Percentiles rank a stretch among this genome's conserved stretches.
phyloP scores from a whole-genome alignment of 225 moss, liverwort and hornwort species.

The Antitrichia curtipendula region DNA sequence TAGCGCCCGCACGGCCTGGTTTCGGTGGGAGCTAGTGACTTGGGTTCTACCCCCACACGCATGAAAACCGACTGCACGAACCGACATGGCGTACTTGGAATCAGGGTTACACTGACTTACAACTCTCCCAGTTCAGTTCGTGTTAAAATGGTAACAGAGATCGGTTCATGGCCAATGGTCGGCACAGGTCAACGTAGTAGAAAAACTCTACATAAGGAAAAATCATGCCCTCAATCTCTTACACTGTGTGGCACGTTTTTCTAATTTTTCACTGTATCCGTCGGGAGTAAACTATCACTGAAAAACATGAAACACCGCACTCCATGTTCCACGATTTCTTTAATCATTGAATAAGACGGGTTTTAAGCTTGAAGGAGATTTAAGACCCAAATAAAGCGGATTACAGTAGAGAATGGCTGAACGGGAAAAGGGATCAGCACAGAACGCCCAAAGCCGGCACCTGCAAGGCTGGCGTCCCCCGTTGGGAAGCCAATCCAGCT shows the following conservation, averaged over 20 bases:
- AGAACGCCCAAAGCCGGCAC: too few species aligned
- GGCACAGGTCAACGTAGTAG: background rate
- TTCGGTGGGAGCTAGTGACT: too few species aligned
- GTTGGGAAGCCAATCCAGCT: background rate
- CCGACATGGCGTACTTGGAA: too few species aligned
- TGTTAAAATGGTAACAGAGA: too few species aligned
- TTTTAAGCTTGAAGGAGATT: background rate
- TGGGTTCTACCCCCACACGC: too few species aligned
- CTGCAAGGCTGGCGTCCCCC: background rate
- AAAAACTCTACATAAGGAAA: background rate
- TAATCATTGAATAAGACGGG: background rate
- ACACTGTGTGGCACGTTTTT: background rate
- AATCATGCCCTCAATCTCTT: background rate
- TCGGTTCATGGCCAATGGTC: background rate
- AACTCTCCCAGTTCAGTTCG: too few species aligned
- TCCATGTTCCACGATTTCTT: too few species aligned
- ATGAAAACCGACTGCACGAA: too few species aligned
- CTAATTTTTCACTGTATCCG: too few species aligned
- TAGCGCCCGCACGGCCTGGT: too few species aligned
- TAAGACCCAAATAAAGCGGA: background rate
- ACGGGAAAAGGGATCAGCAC: background rate
- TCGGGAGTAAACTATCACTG: too few species aligned
- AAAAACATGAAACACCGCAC: background rate
- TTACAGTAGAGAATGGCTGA: background rate
- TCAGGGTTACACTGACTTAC: too few species aligned